Evolutionary conservation across 1,284 basidiomycete species (phyloP), one percentile per base, ranked within the genome.

Genomic region (Cutaneotrichosporon mucoides): DNA sequence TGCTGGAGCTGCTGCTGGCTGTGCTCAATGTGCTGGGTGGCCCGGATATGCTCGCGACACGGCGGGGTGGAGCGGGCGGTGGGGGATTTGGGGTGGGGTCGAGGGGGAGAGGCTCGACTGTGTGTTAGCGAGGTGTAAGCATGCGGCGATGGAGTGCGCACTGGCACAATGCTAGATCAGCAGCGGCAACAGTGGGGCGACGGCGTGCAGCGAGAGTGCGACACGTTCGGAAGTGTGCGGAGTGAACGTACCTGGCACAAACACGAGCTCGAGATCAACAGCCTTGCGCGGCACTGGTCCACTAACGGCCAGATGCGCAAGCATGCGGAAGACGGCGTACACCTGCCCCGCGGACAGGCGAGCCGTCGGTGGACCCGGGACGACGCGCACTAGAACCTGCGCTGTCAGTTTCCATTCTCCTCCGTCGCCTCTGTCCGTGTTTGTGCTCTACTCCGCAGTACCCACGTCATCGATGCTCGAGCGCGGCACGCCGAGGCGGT

Each of bases 51-150:
- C 37, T 41, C 15, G 36, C 35, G 3, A 48, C 48, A 3, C 63
- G 63, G 9, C 59, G 59, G 4, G 63, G 62, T 2, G 59, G 63
- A 1, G 62, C 49, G 4, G 54, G 59, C 13, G 57, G 51, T 3
- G 57, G 44, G 2, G 35, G 35, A 3, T 9, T 12, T 34, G 40
- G 44, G 10, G 41, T 35, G 1, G 61, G 47, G 52, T 61, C 56
- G 40, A 59, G 60, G 1, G 65, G 65, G 8, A 67, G 60, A 2
- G 65, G 63, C 6, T 63, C 59, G 44, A 55, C 65, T 66, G 54
- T 4, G 24, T 6, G 60, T 64, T 38, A 60, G 60, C 51, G 7
- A 12, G 12, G 38, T 40, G 38, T 12, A 24, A 24, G 24, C 24
- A 24, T 24, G 24, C 24, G 24, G 24, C 24, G 5, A n/a, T 15